Evolutionary conservation across 257 asterid genomes (phyloP).

Genomic region (Lycium ferocissimum): DNA sequence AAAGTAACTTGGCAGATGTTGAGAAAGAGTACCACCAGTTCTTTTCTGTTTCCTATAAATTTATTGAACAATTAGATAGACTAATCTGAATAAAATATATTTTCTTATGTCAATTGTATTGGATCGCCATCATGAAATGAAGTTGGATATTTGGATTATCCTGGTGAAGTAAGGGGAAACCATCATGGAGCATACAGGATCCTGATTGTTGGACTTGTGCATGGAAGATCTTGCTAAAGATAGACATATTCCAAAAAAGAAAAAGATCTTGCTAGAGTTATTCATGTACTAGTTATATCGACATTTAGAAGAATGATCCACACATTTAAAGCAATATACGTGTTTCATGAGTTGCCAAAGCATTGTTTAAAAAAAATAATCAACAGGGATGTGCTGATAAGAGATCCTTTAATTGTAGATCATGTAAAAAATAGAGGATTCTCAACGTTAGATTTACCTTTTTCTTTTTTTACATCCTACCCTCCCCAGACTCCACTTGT

Average conservation of each 20-base stretch:
- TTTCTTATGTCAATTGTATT: slow-evolving; percentile 9
- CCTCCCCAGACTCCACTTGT: no score
- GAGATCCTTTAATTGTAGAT: not conserved
- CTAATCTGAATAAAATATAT: not conserved
- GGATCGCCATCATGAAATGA: not conserved
- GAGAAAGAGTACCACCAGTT: not conserved
- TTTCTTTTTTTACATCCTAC: not conserved
- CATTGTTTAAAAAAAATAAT: not conserved
- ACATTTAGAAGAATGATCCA: not conserved
- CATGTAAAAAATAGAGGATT: not conserved
- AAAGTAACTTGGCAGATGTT: not conserved
- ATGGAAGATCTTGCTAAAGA: slow-evolving; percentile 9
- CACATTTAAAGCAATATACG: not conserved
- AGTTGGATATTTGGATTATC: slow-evolving; percentile 1
- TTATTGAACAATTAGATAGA: slow-evolving; percentile 4
- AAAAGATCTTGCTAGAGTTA: slow-evolving; percentile 17
- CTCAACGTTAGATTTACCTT: slow-evolving; percentile 3
- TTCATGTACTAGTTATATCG: not conserved
- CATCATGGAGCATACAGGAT: not conserved
- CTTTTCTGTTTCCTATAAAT: slow-evolving; percentile 7
- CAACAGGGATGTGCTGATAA: not conserved
- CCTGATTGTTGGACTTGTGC: not conserved
- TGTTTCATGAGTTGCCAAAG: slow-evolving; percentile 23
- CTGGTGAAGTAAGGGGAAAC: slow-evolving; percentile 20
- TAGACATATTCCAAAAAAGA: not conserved